Base-by-base conservation (phyloP, 768 basidiomycete species). In the Gloeopeniophorella convolvens region DNA sequence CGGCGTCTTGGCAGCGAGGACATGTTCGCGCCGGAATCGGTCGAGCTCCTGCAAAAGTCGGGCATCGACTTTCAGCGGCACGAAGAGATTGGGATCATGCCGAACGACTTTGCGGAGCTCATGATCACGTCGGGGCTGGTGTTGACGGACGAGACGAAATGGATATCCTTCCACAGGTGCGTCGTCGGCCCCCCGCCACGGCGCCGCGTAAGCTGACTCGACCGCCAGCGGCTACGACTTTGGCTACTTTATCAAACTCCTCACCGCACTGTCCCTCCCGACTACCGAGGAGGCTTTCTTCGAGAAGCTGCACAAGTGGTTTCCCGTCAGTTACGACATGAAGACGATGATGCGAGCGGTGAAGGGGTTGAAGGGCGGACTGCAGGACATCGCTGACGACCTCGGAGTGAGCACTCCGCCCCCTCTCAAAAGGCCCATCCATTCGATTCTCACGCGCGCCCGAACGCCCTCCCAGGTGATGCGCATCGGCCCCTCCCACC, bases 91-190 rank as follows among this genome's bases (percentile, higher is more conserved):
- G 96, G 96, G 0, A 98, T 99, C 54, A 67, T 77, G 41, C 91
- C 93, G 2, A 90, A 94, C 58, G 86, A 92, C 63, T 98, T 99
- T 68, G 95, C 94, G 28, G 95, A 98, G 69, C 74, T 98, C 28
- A 81, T 98, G 74, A 96, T 98, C 59, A 97, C 95, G 16, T 93
- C 89, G 10, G 96, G 96, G 1, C 70, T 99, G 64, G 96, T 99
- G 13, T 67, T 98, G 58, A 72, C 83, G 30, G 80, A 84, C 28
- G 90, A 96, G 39, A 88, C 89, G 27, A 92, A 79, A 67, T 99
- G 95, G 95, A 86, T 98, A 65, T 94, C 92, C 9, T 99, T 97
- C 65, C 96, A 97, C 65, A 93, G 90, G 95, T 93, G 62, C 64
- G 85, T 72, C 21, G n/a, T n/a, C n/a, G n/a, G n/a, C n/a, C n/a